Evolutionary conservation across 768 basidiomycete species (phyloP), one percentile per base, ranked within the genome.

Genomic region (Suillus variegatus): DNA sequence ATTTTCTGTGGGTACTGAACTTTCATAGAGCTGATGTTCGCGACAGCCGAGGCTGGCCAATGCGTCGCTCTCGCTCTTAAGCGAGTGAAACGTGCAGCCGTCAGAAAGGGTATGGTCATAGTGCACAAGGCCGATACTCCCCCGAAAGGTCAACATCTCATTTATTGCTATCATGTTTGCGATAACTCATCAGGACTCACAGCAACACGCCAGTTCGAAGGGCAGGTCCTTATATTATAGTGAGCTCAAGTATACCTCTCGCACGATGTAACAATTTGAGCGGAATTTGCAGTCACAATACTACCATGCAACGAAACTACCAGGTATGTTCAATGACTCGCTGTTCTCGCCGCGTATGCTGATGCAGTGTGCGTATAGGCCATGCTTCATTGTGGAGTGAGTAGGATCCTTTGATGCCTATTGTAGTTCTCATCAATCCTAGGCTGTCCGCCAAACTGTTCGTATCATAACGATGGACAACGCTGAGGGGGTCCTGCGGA

Each of bases 71-170:
- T 97, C 62, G 97, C 97, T 4, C 78, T 99, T 36, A 99, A 99
- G 81, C 86, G 94, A 54, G 89, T 97, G 65, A 84, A 91, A 63
- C 81, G 93, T 62, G 85, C 88, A 9, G 86, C 88, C 25, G 88
- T 98, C 10, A 82, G 97, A 65, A 99, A 98, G 77, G 97, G 96
- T 14, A 96, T 97, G 96, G 93, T 97, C 3, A 80, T 98, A 52
- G 89, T 95, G 1, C 87, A 88, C 64, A 93, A 90, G 76, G 85
- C 88, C 2, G 95, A 97, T 13, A 79, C 79, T 8, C 90, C 87
- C 35, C 95, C 95, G 5, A 85, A 85, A 82, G 91, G 92, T 91
- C 70, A 62, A 78, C 66, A 54, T 20, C 16, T 13, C 4, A 43
- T 25, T 14, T 25, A 10, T 49, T 28, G 38, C 40, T 12, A 10